phyloP scores from a whole-genome alignment of 352 stramenopile genomes.

The Globisporangium cystogenes region DNA sequence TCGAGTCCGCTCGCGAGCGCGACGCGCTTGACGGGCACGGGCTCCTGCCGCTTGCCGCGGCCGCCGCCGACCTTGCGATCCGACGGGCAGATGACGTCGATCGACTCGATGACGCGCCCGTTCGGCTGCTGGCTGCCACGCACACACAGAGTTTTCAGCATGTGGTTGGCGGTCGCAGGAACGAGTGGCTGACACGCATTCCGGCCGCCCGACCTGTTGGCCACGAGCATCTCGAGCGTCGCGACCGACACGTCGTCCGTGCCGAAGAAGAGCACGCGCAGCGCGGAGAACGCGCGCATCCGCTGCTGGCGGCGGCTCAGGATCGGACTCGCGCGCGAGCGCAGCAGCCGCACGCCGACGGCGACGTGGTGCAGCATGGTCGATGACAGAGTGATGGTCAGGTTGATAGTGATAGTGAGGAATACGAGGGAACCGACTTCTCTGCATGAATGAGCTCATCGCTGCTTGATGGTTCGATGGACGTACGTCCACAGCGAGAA shows the following conservation, averaged over 20 bases:
- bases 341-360: conserved; percentile 7
- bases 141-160: conserved; percentile 4
- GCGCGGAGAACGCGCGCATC: conserved; percentile 2
- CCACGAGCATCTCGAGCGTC: conserved; percentile 62
- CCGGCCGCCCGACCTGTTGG: conserved; percentile 40
- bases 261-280: conserved; percentile 82
- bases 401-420: neutral
- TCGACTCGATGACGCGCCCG: conserved; percentile 35
- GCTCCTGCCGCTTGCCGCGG: conserved; percentile 42
- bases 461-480: no score
- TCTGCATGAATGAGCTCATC: no score
- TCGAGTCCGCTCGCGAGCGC: conserved; percentile 50
- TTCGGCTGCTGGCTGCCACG: conserved; percentile 17
- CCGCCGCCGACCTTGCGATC: conserved; percentile 62
- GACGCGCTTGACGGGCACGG: conserved; percentile 76
- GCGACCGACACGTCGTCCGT: conserved; percentile 81
- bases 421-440: neutral
- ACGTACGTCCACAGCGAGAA: no score
- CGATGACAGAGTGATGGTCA: no score
- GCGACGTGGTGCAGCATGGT: neutral
- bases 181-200: neutral
- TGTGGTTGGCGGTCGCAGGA: conserved; percentile 3
- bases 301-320: neutral
- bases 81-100: conserved; percentile 76
- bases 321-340: neutral